Conservation (phyloP, 768 basidiomycete species). For the Boletellus ananiceps region DNA sequence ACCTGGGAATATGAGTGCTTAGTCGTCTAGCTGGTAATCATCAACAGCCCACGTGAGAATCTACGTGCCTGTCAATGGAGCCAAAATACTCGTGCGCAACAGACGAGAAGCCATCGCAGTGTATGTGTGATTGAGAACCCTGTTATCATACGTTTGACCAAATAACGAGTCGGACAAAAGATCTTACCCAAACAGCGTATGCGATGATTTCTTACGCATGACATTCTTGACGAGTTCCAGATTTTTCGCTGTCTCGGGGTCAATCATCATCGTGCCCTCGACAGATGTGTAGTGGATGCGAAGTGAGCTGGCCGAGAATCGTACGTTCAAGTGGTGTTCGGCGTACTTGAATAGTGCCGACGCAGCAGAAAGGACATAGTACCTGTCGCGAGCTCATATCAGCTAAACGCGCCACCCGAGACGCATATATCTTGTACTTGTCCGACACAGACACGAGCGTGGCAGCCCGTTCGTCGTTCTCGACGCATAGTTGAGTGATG, state of each 20-base stretch:
- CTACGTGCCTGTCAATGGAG: conserved; percentile 68
- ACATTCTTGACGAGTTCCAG: conserved; percentile 86
- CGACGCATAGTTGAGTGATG: conserved; percentile 68
- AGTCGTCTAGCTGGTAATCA: background rate
- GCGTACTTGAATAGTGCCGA: conserved; percentile 86
- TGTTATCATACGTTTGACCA: conserved; percentile 23
- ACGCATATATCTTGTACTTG: conserved; percentile 55
- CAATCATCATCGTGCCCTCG: conserved; percentile 94
- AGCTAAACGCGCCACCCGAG: background rate
- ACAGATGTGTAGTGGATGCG: conserved; percentile 73
- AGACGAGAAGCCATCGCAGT: conserved; percentile 89
- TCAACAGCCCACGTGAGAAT: background rate
- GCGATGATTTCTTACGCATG: conserved; percentile 55
- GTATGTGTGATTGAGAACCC: conserved; percentile 73
- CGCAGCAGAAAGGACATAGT: conserved; percentile 82
- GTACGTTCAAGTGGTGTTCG: conserved; percentile 62
- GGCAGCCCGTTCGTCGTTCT: conserved; percentile 78
- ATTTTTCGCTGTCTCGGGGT: conserved; percentile 81
- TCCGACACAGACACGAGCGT: conserved; percentile 73
- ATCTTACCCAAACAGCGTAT: conserved; percentile 75
- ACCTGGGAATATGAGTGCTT: conserved; percentile 3
- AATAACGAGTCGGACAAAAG: background rate
- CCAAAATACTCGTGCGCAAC: conserved; percentile 73
- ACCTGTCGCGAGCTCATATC: conserved; percentile 42
- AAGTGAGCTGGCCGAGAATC: conserved; percentile 66